phyloP scores from a whole-genome alignment of 345 rosid genomes.

The Acer campestre region DNA sequence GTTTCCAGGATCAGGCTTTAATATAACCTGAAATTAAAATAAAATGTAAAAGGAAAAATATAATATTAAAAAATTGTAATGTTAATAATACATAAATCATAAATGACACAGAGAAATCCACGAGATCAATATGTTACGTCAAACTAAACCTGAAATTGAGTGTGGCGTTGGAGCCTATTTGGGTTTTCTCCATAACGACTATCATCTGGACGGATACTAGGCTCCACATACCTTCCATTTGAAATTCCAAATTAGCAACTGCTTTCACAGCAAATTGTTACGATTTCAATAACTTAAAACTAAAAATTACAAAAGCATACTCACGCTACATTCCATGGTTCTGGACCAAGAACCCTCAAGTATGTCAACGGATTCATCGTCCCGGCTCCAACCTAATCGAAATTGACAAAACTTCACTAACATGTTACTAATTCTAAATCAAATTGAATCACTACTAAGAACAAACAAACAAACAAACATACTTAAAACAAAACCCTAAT shows the following conservation, averaged over 20 bases:
- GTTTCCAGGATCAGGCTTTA: conserved; percentile 98
- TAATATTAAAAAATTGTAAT: not conserved
- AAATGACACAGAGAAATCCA: not conserved
- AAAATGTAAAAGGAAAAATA: not conserved
- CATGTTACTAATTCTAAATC: not conserved
- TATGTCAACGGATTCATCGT: conserved; percentile 97
- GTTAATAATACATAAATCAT: not conserved
- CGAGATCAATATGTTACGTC: not conserved
- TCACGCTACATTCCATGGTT: conserved; percentile 97
- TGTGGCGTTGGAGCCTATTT: conserved; percentile 93
- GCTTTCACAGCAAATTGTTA: not conserved
- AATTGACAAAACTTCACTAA: conserved; percentile 14
- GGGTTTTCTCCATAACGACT: conserved; percentile 98
- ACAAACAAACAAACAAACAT: not conserved
- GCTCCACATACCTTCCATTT: conserved; percentile 71
- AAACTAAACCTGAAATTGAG: conserved; percentile 82
- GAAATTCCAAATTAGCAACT: conserved; percentile 21
- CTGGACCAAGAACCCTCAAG: conserved; percentile 95
- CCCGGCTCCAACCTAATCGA: conserved; percentile 88
- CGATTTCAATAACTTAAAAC: not conserved
- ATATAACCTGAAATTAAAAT: conserved; percentile 64
- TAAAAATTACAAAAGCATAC: conserved; percentile 28
- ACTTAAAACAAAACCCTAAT: not conserved
- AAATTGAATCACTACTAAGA: not conserved
- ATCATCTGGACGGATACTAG: conserved; percentile 96